phyloP scores from a whole-genome alignment of 352 stramenopile genomes.

The Elongisporangium senticosum region DNA sequence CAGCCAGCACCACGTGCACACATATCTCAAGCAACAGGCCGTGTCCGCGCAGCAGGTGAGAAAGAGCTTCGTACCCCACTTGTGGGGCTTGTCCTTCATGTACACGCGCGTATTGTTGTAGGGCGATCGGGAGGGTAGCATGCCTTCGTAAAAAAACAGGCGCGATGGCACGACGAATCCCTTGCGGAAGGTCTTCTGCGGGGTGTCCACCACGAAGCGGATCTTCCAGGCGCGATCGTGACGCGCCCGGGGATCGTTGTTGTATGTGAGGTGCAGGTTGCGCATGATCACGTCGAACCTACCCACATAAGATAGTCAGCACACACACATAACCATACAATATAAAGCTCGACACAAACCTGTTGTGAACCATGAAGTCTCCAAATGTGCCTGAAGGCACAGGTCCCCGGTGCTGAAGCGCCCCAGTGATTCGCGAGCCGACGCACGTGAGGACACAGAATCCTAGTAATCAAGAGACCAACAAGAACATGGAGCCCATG shows the following conservation, averaged over 20 bases:
- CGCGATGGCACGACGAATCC: neutral
- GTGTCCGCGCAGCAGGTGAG: constrained; percentile 7
- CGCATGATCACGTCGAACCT: constrained; percentile 8
- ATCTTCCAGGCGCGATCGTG: constrained; percentile 11
- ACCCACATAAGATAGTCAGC: too few species aligned
- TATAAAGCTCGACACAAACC: constrained; percentile 1
- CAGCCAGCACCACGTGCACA: neutral
- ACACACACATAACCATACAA: too few species aligned
- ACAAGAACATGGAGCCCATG: constrained; percentile 6
- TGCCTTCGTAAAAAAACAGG: constrained; percentile 10
- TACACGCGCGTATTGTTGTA: too few species aligned
- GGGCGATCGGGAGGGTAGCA: constrained; percentile 1
- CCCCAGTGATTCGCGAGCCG: constrained; percentile 10
- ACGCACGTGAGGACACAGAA: constrained; percentile 7
- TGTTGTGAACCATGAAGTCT: constrained; percentile 5
- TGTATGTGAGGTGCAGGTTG: constrained; percentile 13
- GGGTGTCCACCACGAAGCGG: constrained; percentile 1
- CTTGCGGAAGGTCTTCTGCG: constrained; percentile 5
- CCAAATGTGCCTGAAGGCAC: constrained; percentile 11
- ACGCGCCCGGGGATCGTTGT: neutral
- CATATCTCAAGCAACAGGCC: constrained; percentile 7
- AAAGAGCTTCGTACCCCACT: constrained; percentile 12
- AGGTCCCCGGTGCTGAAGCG: neutral
- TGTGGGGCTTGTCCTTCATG: too few species aligned
- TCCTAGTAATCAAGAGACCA: constrained; percentile 7